Evolutionary conservation across 805 yeast species (phyloP).

Genomic region (Cyberlindnera sargentensis): DNA sequence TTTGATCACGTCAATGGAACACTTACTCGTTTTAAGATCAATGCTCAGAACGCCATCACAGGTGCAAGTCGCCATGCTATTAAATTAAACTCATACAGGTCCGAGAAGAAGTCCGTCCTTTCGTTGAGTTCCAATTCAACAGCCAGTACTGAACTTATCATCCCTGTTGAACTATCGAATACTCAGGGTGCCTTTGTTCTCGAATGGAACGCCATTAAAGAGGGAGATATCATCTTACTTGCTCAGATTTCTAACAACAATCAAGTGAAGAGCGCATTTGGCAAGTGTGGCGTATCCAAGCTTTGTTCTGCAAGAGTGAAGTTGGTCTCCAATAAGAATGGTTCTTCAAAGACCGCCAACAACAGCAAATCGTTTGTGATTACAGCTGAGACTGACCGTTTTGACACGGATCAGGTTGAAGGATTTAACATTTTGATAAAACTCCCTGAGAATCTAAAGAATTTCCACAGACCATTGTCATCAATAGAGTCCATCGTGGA

Average conservation of each 20-base stretch:
- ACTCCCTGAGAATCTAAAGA: conserved; percentile 5
- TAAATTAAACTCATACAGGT: neutral
- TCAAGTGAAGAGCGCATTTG: conserved; percentile 5
- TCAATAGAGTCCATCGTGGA: conserved; percentile 3
- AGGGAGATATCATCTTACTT: conserved; percentile 13
- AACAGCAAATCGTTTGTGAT: neutral
- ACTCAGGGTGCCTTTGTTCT: neutral
- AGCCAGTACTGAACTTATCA: neutral
- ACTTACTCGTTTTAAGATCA: conserved; percentile 9
- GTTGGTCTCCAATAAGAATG: neutral
- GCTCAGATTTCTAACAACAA: conserved; percentile 1
- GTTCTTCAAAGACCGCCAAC: neutral
- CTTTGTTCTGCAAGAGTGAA: conserved; percentile 4
- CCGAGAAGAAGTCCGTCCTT: neutral
- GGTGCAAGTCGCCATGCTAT: conserved; percentile 18
- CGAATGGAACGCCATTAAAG: conserved; percentile 12
- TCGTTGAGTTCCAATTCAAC: neutral
- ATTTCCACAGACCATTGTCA: neutral
- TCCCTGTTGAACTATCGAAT: conserved; percentile 5
- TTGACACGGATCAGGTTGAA: neutral
- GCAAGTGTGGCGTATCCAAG: conserved; percentile 4
- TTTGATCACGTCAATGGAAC: conserved; percentile 9
- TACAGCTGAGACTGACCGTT: neutral
- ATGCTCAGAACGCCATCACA: conserved; percentile 4
- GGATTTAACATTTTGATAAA: conserved; percentile 24